Evolutionary conservation across 805 yeast genomes (phyloP).

Genomic region (Pichia exigua): DNA sequence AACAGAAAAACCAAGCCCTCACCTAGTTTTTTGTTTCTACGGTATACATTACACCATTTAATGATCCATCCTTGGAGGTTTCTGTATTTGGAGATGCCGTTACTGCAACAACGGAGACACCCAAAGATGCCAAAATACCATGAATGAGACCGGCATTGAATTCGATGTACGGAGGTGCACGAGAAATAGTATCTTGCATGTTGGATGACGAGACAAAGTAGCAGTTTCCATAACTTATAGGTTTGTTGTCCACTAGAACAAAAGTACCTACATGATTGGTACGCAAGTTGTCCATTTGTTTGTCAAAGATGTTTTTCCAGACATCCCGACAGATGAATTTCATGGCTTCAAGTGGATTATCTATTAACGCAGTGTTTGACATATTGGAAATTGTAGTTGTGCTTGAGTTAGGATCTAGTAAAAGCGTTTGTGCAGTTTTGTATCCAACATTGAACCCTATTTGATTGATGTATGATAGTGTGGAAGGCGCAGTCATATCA

Average conservation of each 20-base stretch:
- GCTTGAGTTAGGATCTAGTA: slow-evolving; percentile 34
- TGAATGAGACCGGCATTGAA: neutral
- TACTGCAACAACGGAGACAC: neutral
- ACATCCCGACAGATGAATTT: slow-evolving; percentile 89
- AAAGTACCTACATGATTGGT: slow-evolving; percentile 87
- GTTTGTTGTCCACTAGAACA: slow-evolving; percentile 59
- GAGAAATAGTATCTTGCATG: neutral
- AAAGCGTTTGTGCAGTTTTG: slow-evolving; percentile 20
- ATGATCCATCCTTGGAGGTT: slow-evolving; percentile 44
- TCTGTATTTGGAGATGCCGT: neutral
- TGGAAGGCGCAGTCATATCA: neutral
- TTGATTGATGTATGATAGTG: slow-evolving; percentile 6
- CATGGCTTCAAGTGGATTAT: slow-evolving; percentile 62
- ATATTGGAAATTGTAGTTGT: neutral
- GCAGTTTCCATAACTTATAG: slow-evolving; percentile 1
- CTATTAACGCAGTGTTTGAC: slow-evolving; percentile 1
- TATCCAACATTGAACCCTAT: slow-evolving; percentile 11
- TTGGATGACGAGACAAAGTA: neutral
- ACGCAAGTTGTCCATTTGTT: slow-evolving; percentile 85
- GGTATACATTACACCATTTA: slow-evolving; percentile 66
- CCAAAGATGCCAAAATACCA: neutral
- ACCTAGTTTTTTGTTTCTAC: slow-evolving; percentile 41
- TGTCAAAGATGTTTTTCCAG: slow-evolving; percentile 73
- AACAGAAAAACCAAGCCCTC: neutral
- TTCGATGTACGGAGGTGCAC: neutral